These are phyloP conservation scores for Solanum chacoense DNA, from an alignment of 305 asterid genomes.

Conservation along the genomic window DNA sequence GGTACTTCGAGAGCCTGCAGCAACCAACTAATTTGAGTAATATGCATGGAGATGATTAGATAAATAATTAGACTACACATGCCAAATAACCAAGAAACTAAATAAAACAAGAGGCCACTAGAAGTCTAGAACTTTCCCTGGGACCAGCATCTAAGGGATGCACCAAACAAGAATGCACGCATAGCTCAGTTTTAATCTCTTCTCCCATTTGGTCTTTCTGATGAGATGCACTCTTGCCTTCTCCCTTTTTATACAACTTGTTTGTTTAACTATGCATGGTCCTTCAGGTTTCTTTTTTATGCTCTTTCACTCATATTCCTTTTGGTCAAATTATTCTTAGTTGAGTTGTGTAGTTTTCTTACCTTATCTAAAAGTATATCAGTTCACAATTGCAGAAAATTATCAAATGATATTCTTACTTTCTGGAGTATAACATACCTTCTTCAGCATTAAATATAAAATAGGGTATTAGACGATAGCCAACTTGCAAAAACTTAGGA, in stretches of 20 bases:
- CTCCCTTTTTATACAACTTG: neutral
- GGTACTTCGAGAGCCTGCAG: conserved; percentile 90
- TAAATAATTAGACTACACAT: neutral
- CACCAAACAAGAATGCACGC: neutral
- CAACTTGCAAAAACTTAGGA: conserved; percentile 65
- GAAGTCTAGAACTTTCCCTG: neutral
- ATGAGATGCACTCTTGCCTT: neutral
- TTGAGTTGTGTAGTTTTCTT: neutral
- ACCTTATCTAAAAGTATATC: neutral
- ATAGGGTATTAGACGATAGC: conserved; percentile 66
- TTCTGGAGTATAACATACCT: conserved; percentile 30
- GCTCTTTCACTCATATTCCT: neutral
- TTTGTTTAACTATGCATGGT: neutral
- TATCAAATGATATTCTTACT: neutral
- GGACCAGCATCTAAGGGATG: neutral
- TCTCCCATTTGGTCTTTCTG: neutral
- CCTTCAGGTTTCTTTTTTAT: neutral
- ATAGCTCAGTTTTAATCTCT: neutral
- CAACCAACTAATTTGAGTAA: conserved; percentile 7
- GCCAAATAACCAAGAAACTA: neutral
- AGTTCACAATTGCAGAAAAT: neutral
- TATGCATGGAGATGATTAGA: neutral
- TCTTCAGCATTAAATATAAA: conserved; percentile 82
- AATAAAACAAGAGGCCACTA: neutral
- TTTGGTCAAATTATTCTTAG: neutral